Conservation (phyloP, 352 stramenopile species). For the Phytophthora pseudosyringae region DNA sequence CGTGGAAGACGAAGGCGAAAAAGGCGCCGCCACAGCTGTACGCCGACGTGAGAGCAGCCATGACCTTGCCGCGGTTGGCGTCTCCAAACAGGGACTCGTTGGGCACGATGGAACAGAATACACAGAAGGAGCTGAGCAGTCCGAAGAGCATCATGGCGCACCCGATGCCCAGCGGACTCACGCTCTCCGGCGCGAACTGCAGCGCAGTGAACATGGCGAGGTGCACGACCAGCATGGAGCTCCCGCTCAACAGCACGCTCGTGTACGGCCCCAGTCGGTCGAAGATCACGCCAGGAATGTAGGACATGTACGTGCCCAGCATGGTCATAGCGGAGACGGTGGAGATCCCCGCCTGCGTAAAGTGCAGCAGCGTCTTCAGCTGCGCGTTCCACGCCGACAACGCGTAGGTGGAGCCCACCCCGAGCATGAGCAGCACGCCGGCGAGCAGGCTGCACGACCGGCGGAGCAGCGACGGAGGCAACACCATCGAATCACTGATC, state of each 20-base stretch:
- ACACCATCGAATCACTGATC: constrained; percentile 6
- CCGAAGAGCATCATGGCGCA: constrained; percentile 65
- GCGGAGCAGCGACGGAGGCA: constrained; percentile 27
- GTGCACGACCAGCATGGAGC: constrained; percentile 47
- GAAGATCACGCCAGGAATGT: constrained; percentile 73
- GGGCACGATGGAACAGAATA: constrained; percentile 78
- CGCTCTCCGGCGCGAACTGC: constrained; percentile 41
- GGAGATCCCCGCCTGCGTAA: constrained; percentile 77
- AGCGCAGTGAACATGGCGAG: constrained; percentile 54
- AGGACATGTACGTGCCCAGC: constrained; percentile 81
- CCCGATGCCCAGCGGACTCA: constrained; percentile 62
- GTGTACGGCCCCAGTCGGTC: constrained; percentile 68
- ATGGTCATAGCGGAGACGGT: constrained; percentile 77
- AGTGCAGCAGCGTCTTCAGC: constrained; percentile 79
- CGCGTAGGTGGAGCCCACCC: constrained; percentile 79
- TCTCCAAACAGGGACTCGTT: constrained; percentile 84
- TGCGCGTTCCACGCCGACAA: constrained; percentile 87
- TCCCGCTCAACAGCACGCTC: constrained; percentile 59
- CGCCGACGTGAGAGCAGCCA: constrained; percentile 68
- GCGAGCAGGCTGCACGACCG: constrained; percentile 56
- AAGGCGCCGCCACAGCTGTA: constrained; percentile 84
- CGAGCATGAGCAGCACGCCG: constrained; percentile 71
- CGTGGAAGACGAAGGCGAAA: constrained; percentile 77
- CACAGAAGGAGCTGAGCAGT: constrained; percentile 71
- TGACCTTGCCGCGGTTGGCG: constrained; percentile 75